Evolutionary conservation across 495 filamentous ascomycete genomes (phyloP).

Genomic region (Penicillium ochrochloron): DNA sequence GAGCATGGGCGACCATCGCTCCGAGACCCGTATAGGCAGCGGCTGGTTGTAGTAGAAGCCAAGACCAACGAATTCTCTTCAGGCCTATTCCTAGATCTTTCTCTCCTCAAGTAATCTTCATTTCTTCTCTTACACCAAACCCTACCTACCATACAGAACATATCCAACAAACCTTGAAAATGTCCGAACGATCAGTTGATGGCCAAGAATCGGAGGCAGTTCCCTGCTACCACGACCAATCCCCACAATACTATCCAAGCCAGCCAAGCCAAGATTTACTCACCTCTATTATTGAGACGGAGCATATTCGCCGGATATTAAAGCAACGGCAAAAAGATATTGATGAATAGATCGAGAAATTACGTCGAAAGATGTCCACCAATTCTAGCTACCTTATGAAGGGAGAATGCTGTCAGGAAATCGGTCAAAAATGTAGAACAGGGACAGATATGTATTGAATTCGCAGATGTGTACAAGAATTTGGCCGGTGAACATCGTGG

Average conservation of each 20-base stretch:
- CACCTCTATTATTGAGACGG: constrained; percentile 15
- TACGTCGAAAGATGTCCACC: not conserved
- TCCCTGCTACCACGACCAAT: constrained; percentile 4
- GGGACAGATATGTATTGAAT: not conserved
- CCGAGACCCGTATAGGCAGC: not conserved
- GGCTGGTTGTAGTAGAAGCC: not conserved
- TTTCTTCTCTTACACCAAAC: not conserved
- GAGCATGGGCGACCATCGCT: not conserved
- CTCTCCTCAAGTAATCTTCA: not conserved
- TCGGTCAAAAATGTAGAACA: not conserved
- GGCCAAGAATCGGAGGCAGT: constrained; percentile 16
- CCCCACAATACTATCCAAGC: constrained; percentile 19
- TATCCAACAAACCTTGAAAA: constrained; percentile 3
- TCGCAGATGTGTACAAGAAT: constrained; percentile 13
- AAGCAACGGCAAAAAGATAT: not conserved
- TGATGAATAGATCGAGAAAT: not conserved
- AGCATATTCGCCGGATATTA: constrained; percentile 9
- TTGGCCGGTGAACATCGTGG: constrained; percentile 8
- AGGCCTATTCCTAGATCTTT: not conserved
- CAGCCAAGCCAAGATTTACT: constrained; percentile 18
- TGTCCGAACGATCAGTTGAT: constrained; percentile 9
- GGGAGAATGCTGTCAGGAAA: not conserved
- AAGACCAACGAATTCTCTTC: not conserved
- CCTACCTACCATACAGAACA: not conserved
- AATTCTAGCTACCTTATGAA: not conserved